Percentiles rank a stretch among this genome's conserved stretches.
Conservation (phyloP, 306 rosid species). For the Abrus precatorius region DNA sequence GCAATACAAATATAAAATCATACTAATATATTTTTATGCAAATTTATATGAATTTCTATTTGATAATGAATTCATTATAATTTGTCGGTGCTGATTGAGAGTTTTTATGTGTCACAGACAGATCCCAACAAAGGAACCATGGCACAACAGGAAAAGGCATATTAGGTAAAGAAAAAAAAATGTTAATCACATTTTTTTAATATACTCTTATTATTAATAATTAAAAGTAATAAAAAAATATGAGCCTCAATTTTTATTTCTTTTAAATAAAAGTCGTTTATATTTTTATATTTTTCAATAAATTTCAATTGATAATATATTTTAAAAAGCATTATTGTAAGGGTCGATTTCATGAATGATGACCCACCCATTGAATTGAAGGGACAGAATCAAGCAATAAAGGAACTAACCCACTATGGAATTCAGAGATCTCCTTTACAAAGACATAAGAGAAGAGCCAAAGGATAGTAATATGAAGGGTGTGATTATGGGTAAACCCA, state of each 20-base stretch:
- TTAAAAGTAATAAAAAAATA: too few relatives aligned
- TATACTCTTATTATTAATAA: too few relatives aligned
- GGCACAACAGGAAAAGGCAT: not conserved
- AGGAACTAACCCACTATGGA: conserved; percentile 1
- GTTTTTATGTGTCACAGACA: not conserved
- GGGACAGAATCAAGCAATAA: not conserved
- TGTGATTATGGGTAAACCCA: conserved; percentile 23
- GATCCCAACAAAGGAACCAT: not conserved
- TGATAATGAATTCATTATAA: not conserved
- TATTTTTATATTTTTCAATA: too few relatives aligned
- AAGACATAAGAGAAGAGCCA: not conserved
- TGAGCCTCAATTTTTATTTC: too few relatives aligned
- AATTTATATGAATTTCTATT: too few relatives aligned
- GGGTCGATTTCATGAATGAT: conserved; percentile 16
- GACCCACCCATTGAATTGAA: not conserved
- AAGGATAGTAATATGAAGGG: not conserved
- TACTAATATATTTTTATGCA: too few relatives aligned
- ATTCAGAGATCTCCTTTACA: not conserved
- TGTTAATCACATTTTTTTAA: too few relatives aligned
- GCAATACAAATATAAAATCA: too few relatives aligned
- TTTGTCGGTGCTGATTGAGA: not conserved
- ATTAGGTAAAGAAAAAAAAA: too few relatives aligned
- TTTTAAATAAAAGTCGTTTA: too few relatives aligned
- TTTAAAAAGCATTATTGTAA: not conserved
- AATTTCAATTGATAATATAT: too few relatives aligned